Percentiles rank a stretch among this genome's conserved stretches.
phyloP scores from a whole-genome alignment of 306 rosid species.

The Parietaria judaica region DNA sequence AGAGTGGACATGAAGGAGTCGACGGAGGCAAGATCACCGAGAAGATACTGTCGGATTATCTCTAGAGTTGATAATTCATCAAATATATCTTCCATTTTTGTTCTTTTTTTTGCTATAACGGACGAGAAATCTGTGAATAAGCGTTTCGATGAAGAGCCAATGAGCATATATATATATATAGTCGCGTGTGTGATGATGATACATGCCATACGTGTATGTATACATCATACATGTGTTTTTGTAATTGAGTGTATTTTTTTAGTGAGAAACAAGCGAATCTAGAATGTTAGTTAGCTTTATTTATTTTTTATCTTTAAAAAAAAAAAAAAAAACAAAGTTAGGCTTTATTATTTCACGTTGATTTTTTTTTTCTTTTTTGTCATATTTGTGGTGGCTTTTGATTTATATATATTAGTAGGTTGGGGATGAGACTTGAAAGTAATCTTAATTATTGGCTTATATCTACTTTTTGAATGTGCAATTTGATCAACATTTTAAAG shows the following conservation, averaged over 20 bases:
- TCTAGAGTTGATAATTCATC: conserved; percentile 28
- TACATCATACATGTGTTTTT: background rate
- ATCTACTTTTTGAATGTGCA: too few relatives aligned
- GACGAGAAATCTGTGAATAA: background rate
- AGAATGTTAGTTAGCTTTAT: too few relatives aligned
- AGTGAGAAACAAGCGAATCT: too few relatives aligned
- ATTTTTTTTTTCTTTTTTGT: too few relatives aligned
- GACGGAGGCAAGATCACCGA: conserved; percentile 24
- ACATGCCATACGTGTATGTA: background rate
- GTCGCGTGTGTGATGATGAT: background rate
- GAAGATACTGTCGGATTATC: conserved; percentile 31
- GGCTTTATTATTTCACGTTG: too few relatives aligned
- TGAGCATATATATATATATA: background rate
- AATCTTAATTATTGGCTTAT: too few relatives aligned
- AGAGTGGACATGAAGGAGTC: conserved; percentile 17
- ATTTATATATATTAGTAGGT: background rate
- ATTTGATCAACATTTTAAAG: too few relatives aligned
- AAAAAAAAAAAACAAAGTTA: too few relatives aligned
- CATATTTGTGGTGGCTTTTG: too few relatives aligned
- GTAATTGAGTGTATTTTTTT: too few relatives aligned
- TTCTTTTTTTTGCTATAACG: background rate
- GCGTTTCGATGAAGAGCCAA: background rate
- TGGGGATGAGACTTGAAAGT: background rate
- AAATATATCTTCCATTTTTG: conserved; percentile 10
- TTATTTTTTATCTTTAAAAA: too few relatives aligned